Evolutionary conservation across 202 grass and related monocot species (phyloP).

Genomic region (Sporobolus alterniflorus): DNA sequence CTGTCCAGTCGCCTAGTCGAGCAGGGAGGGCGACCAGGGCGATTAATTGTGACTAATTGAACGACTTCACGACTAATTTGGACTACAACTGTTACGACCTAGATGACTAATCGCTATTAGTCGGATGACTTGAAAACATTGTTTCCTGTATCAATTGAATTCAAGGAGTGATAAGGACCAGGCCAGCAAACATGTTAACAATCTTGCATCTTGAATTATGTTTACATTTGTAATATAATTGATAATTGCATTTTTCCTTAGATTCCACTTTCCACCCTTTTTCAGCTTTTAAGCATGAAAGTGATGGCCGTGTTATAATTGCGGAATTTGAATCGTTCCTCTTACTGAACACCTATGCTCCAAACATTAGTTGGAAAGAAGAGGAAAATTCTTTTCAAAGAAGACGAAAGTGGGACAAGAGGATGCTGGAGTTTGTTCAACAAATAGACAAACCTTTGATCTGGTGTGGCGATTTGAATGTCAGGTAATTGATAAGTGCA

Average conservation of each 20-base stretch:
- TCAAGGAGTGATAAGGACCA: neutral
- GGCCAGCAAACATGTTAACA: constrained; percentile 1
- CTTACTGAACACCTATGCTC: constrained; percentile 90
- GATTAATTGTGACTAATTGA: too few relatives aligned
- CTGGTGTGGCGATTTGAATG: constrained; percentile 95
- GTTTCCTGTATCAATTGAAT: too few relatives aligned
- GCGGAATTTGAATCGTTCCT: constrained; percentile 92
- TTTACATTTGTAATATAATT: constrained; percentile 20
- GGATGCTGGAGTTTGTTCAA: constrained; percentile 93
- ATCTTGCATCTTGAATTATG: constrained; percentile 4
- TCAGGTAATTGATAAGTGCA: constrained; percentile 63
- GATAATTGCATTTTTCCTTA: constrained; percentile 26
- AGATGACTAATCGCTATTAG: too few relatives aligned
- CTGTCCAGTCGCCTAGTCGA: too few relatives aligned
- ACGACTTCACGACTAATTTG: too few relatives aligned
- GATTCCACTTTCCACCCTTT: neutral
- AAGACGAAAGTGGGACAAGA: constrained; percentile 97
- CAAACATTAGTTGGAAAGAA: constrained; percentile 99
- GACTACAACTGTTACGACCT: too few relatives aligned
- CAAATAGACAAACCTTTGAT: constrained; percentile 77
- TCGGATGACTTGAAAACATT: too few relatives aligned
- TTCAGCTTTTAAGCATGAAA: constrained; percentile 85
- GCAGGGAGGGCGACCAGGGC: too few relatives aligned
- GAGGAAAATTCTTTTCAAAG: constrained; percentile 96
- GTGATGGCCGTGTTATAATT: constrained; percentile 88